Evolutionary conservation across 2,329 filamentous ascomycete species (phyloP).

Genomic region (Xylogone sp.): DNA sequence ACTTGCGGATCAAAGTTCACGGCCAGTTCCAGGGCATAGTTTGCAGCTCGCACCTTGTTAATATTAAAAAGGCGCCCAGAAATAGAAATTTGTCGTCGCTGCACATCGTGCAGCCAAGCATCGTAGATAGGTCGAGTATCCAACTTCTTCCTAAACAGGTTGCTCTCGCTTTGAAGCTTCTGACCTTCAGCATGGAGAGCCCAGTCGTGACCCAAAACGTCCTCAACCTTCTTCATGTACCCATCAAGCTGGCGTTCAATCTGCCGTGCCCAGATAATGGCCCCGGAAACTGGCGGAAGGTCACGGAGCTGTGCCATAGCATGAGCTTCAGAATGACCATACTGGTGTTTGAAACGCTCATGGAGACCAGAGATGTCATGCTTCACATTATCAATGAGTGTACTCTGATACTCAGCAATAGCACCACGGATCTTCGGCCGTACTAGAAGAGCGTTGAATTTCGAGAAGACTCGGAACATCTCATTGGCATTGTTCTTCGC

Average conservation of each 20-base stretch:
- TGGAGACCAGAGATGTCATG: conserved; percentile 90
- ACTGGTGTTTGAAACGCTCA: conserved; percentile 97
- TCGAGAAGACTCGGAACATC: conserved; percentile 99
- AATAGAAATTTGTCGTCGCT: conserved; percentile 84
- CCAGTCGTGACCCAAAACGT: conserved; percentile 94
- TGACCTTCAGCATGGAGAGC: conserved; percentile 90
- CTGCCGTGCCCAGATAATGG: conserved; percentile 95
- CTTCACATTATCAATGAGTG: conserved; percentile 97
- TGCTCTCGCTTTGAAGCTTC: conserved; percentile 87
- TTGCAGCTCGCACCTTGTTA: conserved; percentile 80
- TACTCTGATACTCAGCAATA: conserved; percentile 96
- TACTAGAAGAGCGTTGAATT: conserved; percentile 98
- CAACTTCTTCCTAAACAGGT: conserved; percentile 92
- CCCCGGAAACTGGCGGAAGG: conserved; percentile 90
- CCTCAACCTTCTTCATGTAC: conserved; percentile 99
- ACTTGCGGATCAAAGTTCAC: conserved; percentile 98
- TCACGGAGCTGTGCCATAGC: conserved; percentile 98
- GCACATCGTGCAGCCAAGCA: conserved; percentile 89
- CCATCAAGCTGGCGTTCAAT: conserved; percentile 93
- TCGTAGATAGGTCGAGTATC: conserved; percentile 93
- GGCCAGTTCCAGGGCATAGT: conserved; percentile 79
- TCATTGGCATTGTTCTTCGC: conserved; percentile 91
- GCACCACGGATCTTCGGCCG: conserved; percentile 98
- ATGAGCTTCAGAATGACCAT: conserved; percentile 95
- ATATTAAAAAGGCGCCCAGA: conserved; percentile 90